Evolutionary conservation across 768 basidiomycete genomes (phyloP).

Genomic region (Leucocoprinus birnbaumii): DNA sequence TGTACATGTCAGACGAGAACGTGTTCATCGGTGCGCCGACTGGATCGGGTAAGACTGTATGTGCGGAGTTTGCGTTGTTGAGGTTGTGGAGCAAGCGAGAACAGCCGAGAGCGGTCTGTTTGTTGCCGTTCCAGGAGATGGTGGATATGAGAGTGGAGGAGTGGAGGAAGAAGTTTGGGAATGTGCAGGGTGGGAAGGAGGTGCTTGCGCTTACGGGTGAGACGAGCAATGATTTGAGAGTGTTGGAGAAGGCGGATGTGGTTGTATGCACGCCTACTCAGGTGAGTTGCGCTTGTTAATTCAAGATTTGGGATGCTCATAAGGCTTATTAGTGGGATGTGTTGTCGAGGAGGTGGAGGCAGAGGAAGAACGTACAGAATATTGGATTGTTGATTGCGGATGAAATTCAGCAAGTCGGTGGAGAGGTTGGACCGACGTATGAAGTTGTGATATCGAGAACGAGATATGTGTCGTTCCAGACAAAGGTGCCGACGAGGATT

Average conservation of each 20-base stretch:
- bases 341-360: constrained; percentile 91
- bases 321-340: constrained; percentile 78
- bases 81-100: constrained; percentile 92
- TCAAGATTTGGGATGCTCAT: background rate
- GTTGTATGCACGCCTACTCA: constrained; percentile 93
- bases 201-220: constrained; percentile 94
- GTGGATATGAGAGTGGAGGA: constrained; percentile 87
- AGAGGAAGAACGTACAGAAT: constrained; percentile 93
- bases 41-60: constrained; percentile 96
- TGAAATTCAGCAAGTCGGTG: constrained; percentile 92
- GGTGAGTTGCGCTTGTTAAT: constrained; percentile 39
- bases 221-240: constrained; percentile 84
- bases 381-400: constrained; percentile 93
- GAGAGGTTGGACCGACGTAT: constrained; percentile 94
- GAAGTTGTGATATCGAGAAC: constrained; percentile 95
- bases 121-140: constrained; percentile 98
- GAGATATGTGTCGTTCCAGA: constrained; percentile 94
- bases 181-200: constrained; percentile 88
- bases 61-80: constrained; percentile 93
- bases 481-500: constrained; percentile 88
- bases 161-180: constrained; percentile 83
- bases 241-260: constrained; percentile 89
- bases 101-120: constrained; percentile 83
- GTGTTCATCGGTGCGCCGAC: constrained; percentile 96
- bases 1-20: constrained; percentile 96